phyloP scores from a whole-genome alignment of 306 rosid genomes.

The Nissolia schottii region DNA sequence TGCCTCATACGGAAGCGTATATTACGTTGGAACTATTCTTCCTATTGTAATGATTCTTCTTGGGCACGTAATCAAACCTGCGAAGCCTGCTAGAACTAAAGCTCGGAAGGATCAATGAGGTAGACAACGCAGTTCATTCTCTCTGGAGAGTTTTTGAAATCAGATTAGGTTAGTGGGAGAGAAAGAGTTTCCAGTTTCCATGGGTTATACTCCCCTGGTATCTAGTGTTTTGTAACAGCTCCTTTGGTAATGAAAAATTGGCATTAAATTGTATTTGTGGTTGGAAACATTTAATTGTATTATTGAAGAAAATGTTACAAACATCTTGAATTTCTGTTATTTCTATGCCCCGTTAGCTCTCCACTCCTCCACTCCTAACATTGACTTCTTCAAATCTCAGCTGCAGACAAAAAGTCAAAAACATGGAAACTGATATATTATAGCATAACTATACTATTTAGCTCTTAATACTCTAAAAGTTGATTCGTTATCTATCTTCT shows the following conservation, averaged over 20 bases:
- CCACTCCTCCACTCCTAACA: background rate
- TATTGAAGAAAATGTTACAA: constrained; percentile 13
- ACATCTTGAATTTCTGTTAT: constrained; percentile 10
- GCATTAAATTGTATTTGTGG: constrained; percentile 25
- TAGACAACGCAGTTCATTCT: constrained; percentile 14
- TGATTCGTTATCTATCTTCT: background rate
- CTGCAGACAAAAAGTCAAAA: background rate
- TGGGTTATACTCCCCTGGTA: constrained; percentile 8
- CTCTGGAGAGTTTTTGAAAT: constrained; percentile 26
- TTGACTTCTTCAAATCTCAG: constrained; percentile 3
- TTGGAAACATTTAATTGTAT: constrained; percentile 15
- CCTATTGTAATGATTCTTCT: constrained; percentile 64
- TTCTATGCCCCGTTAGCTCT: background rate
- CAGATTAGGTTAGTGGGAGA: constrained; percentile 23
- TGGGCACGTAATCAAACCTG: constrained; percentile 64
- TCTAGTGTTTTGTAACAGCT: constrained; percentile 25
- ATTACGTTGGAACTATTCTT: constrained; percentile 70
- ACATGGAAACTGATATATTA: background rate
- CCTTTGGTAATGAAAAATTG: constrained; percentile 18
- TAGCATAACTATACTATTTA: background rate
- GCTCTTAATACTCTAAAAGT: background rate
- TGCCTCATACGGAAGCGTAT: constrained; percentile 79
- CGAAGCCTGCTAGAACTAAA: constrained; percentile 57
- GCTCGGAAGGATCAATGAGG: constrained; percentile 68
- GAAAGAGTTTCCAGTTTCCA: constrained; percentile 23